These are phyloP conservation scores for Hirschfeldia incana DNA, from an alignment of 345 rosid species.

Conservation along the genomic window DNA sequence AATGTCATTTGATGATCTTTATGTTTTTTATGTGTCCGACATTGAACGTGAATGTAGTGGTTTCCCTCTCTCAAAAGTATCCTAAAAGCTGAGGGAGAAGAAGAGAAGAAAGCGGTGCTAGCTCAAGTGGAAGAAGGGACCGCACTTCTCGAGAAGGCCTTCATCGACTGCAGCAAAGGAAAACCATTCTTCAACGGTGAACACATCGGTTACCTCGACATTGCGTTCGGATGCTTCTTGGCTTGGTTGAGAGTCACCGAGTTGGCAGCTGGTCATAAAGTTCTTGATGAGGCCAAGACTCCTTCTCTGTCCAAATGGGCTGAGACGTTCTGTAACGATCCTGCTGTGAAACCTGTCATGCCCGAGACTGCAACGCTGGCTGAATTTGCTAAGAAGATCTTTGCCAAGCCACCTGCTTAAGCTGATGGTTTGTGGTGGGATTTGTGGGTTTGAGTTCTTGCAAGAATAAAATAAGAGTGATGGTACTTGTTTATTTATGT, in stretches of 20 bases:
- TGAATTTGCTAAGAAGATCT: conserved; percentile 45
- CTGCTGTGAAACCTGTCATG: conserved; percentile 63
- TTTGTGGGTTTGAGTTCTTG: conserved; percentile 7
- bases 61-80: conserved; percentile 43
- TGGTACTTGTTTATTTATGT: not conserved
- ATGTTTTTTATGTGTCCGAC: not conserved
- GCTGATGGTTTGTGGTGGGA: not conserved
- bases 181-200: conserved; percentile 74
- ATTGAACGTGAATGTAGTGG: conserved; percentile 44
- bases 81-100: conserved; percentile 42
- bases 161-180: conserved; percentile 60
- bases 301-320: conserved; percentile 69
- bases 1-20: not conserved
- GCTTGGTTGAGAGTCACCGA: conserved; percentile 63
- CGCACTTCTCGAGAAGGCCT: conserved; percentile 55
- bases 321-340: conserved; percentile 52
- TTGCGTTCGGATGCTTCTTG: conserved; percentile 60
- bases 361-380: conserved; percentile 69
- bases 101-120: conserved; percentile 41
- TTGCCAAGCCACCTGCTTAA: conserved; percentile 30
- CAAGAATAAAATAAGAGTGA: conserved; percentile 19
- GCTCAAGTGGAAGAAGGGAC: conserved; percentile 46
- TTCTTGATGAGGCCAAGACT: conserved; percentile 51
- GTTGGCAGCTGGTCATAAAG: conserved; percentile 37
- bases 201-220: conserved; percentile 62